A percentile compares a stretch with the other conserved stretches of the same genome.
Evolutionary conservation across 1,139 yeast genomes (phyloP).

Genomic region (Entelexis paramagnoliae): DNA sequence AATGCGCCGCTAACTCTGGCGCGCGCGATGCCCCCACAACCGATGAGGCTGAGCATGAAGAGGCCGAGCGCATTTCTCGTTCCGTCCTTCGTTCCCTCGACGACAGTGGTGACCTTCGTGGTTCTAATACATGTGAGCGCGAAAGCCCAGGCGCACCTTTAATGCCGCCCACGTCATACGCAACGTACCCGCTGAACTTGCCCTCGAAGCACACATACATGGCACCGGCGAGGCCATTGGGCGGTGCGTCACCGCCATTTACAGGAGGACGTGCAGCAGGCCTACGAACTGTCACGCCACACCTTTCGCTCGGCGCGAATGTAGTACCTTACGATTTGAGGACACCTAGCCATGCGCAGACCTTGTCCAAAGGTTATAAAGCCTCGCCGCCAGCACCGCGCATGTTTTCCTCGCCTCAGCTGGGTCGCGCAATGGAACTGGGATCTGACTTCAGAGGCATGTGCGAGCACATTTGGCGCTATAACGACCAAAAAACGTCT

Average conservation of each 20-base stretch:
- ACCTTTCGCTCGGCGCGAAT: neutral
- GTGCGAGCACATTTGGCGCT: slow-evolving; percentile 32
- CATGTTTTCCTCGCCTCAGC: neutral
- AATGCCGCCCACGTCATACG: neutral
- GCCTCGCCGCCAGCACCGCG: neutral
- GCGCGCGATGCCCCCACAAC: neutral
- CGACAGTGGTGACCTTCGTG: neutral
- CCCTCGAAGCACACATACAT: too few species aligned
- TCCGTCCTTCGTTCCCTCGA: neutral
- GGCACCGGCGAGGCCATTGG: too few species aligned
- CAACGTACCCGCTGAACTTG: neutral
- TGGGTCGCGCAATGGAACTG: neutral
- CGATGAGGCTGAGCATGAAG: neutral
- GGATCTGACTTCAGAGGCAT: slow-evolving; percentile 17
- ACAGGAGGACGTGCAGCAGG: too few species aligned
- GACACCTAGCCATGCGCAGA: neutral
- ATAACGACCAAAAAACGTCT: slow-evolving; percentile 38
- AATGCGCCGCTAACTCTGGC: neutral
- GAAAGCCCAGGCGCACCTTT: neutral
- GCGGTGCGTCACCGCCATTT: too few species aligned
- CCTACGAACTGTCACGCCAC: too few species aligned
- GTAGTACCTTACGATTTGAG: neutral
- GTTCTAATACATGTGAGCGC: too few species aligned
- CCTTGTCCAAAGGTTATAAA: too few species aligned
- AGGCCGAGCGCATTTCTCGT: neutral